Percentiles rank a stretch among this genome's conserved stretches.
phyloP scores from a whole-genome alignment of 2,329 filamentous ascomycete species.

The Pseudogymnoascus sp. region DNA sequence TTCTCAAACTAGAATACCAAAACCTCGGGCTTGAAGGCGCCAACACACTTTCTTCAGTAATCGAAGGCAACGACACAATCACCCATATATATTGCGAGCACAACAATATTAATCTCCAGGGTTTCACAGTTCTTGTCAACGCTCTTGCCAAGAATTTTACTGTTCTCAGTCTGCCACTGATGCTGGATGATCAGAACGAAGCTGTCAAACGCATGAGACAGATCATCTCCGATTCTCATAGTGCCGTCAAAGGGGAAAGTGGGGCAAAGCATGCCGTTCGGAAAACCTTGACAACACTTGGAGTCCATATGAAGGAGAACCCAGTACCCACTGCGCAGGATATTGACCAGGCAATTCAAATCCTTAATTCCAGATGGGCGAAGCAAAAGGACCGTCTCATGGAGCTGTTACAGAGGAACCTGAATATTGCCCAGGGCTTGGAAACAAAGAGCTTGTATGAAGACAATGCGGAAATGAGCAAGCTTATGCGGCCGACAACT shows the following conservation, averaged over 20 bases:
- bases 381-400: slow-evolving; percentile 24
- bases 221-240: slow-evolving; percentile 22
- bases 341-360: slow-evolving; percentile 24
- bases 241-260: slow-evolving; percentile 15
- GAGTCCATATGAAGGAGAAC: slow-evolving; percentile 21
- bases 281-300: slow-evolving; percentile 24
- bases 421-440: slow-evolving; percentile 23
- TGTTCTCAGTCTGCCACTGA: slow-evolving; percentile 53
- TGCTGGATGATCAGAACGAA: slow-evolving; percentile 54
- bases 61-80: slow-evolving; percentile 56
- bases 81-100: slow-evolving; percentile 63
- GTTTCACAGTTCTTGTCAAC: slow-evolving; percentile 62
- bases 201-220: slow-evolving; percentile 47
- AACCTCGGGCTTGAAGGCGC: slow-evolving; percentile 63
- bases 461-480: slow-evolving; percentile 17
- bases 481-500: slow-evolving; percentile 25
- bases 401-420: slow-evolving; percentile 27
- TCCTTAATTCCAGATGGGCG: slow-evolving; percentile 26
- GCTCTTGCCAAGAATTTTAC: slow-evolving; percentile 59
- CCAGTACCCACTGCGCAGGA: slow-evolving; percentile 27
- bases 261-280: slow-evolving; percentile 24
- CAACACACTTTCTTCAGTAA: slow-evolving; percentile 60
- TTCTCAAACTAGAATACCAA: slow-evolving; percentile 60
- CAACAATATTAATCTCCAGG: slow-evolving; percentile 65
- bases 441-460: slow-evolving; percentile 14